Base-by-base conservation (phyloP, 2,329 filamentous ascomycete species). In the Bipolaris zeicola region DNA sequence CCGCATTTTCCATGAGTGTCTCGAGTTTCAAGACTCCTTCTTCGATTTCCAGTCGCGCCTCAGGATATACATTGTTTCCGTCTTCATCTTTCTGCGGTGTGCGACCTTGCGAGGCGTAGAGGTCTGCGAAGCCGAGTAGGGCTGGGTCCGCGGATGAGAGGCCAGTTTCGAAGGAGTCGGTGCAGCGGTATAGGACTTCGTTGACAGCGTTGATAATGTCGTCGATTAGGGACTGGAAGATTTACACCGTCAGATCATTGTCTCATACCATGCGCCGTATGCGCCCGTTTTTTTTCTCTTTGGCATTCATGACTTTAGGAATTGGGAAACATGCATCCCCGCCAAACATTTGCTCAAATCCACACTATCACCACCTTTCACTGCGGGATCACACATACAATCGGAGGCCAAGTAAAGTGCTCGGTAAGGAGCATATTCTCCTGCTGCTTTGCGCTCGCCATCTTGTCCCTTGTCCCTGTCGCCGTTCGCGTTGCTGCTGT, bases 191-290 rank as follows among this genome's bases (percentile, higher is more conserved):
- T 70, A 95, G 89, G 69, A 97, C 86, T 70, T 94, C 91, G 80
- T 98, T 99, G 76, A 97, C 87, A 52, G 89, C 90, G 81, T 98
- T 97, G 80, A 98, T 96, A 68, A 98, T 93, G 79, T 98, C 94
- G 85, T 99, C 95, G 71, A 99, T 89, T 39, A 99, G 86, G 59
- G 90, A 90, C 93, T 96, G 37, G 4, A 3, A 13, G 3, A 14
- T 11, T 0, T 10, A 28, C 26, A 28, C 26, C 2, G 26, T 28
- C 8, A 28, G 26, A 28, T 28, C 26, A 28, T 10, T 28, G 8
- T 28, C 26, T 28, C 7, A 7, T 28, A 28, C 26, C 5, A 10
- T 11, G 41, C 6, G 13, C 6, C 5, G 13, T 48, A 24, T 8
- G 14, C 34, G 1, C 16, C 14, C 26, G 8, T 3, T 6, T 28